These are phyloP conservation scores for Otatea glauca DNA, from an alignment of 176 grass and related monocot species.

Conservation along the genomic window DNA sequence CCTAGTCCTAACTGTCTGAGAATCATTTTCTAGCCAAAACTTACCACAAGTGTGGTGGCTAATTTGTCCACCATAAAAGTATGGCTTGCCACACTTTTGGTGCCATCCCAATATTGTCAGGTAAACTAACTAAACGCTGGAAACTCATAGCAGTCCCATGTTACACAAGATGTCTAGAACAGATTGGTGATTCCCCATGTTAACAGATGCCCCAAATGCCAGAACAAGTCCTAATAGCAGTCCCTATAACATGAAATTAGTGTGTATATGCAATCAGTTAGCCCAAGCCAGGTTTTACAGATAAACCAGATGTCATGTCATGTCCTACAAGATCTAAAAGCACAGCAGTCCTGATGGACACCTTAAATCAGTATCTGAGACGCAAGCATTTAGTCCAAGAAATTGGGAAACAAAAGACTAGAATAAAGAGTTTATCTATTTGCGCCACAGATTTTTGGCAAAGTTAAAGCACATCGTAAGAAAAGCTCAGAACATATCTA, in stretches of 20 bases:
- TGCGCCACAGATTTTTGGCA: not conserved
- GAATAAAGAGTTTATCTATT: not conserved
- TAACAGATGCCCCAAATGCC: not conserved
- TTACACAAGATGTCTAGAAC: not conserved
- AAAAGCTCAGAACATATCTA: slow-evolving; percentile 45
- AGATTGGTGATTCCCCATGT: not conserved
- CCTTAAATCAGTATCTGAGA: slow-evolving; percentile 2
- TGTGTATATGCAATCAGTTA: not conserved
- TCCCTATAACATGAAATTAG: not conserved
- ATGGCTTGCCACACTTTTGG: not conserved
- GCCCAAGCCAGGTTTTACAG: slow-evolving; percentile 8
- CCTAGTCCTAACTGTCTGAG: not conserved
- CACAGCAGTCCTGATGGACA: not conserved
- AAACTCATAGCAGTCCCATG: slow-evolving; percentile 10
- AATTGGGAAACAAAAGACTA: slow-evolving; percentile 6
- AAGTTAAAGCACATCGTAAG: slow-evolving; percentile 42
- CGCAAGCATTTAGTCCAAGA: not conserved
- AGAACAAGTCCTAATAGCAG: slow-evolving; percentile 5
- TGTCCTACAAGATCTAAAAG: slow-evolving; percentile 3
- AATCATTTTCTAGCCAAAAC: slow-evolving; percentile 5
- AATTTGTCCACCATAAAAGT: not conserved
- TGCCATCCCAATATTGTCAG: not conserved
- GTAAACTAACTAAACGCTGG: not conserved
- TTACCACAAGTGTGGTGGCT: not conserved
- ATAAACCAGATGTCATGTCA: not conserved